Evolutionary conservation across 176 grass and related monocot genomes (phyloP), one percentile per base, ranked within the genome.

Genomic region (Zoysia japonica): DNA sequence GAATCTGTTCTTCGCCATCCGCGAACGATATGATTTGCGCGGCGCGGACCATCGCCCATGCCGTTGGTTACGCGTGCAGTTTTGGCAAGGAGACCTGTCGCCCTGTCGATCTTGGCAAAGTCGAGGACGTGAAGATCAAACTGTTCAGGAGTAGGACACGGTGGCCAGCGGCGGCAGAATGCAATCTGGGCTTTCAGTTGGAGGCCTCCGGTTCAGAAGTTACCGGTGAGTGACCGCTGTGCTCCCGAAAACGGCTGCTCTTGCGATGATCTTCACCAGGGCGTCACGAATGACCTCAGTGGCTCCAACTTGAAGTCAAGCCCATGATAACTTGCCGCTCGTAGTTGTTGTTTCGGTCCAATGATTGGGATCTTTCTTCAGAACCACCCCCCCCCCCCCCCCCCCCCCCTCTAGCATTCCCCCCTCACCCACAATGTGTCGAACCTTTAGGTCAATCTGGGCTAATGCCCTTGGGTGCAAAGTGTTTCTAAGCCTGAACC

Each of bases 281-380:
- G 37, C 57, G 83, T 66, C 75, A 85, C 28, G 20, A 54, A 14
- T 85, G 83, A 78, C 83, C 59, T 72, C 67, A 72, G 65, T 54
- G 36, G 47, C 19, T 46, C 56, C 3, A 51, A 2, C 79, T 82
- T 61, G 16, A 10, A 40, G 51, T 64, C 49, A 55, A 47, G 37
- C 47, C 75, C 83, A 78, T 38, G 41, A 65, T 40, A 38, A 38
- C 59, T 20, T 85, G 68, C 62, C 59, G 19, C 46, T 78, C 39
- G n/a, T 3, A 17, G 7, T 55, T 16, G 47, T 57, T n/a, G 6
- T 47, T 39, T 45, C 17, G 11, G 57, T 15, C 49, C 56, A 45
- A 78, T 41, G 56, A 19, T 38, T 47, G 47, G 67, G 64, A 53
- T 78, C 3, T 78, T 71, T 78, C 11, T 17, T 7, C 72, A 16